These are phyloP conservation scores for Pseudogymnoascus sp. DNA, from an alignment of 2,329 filamentous ascomycete species.

Conservation along the genomic window DNA sequence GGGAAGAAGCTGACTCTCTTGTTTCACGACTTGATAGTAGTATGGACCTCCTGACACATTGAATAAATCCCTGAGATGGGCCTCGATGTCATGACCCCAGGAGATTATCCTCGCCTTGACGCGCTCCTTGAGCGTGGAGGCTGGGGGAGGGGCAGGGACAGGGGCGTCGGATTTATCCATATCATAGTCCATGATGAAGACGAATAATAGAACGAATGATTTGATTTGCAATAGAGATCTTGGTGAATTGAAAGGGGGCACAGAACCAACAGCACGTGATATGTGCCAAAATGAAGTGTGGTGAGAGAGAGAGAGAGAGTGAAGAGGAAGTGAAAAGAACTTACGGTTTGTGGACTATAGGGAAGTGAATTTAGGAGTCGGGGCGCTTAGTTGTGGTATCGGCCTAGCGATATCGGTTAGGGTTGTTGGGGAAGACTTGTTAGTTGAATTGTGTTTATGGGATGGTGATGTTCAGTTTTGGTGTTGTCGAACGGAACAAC, in stretches of 20 bases:
- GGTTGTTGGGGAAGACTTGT: not conserved
- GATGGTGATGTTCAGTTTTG: not conserved
- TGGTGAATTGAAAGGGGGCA: not conserved
- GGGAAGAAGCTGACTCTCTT: not conserved
- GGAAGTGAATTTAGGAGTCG: not conserved
- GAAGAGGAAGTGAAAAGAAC: not conserved
- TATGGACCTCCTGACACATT: not conserved
- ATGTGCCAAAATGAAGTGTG: not conserved
- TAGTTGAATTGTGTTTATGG: not conserved
- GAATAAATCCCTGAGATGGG: not conserved
- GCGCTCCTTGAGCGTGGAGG: not conserved
- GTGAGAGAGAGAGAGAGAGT: not conserved
- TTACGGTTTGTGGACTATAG: not conserved
- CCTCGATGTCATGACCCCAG: not conserved
- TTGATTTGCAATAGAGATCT: not conserved
- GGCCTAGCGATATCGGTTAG: not conserved
- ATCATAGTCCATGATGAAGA: not conserved
- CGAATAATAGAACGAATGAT: not conserved
- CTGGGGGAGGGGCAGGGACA: not conserved
- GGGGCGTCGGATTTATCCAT: not conserved
- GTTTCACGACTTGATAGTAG: not conserved
- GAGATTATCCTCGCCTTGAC: not conserved
- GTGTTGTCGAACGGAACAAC: constrained; percentile 2
- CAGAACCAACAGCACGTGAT: not conserved
- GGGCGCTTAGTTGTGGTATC: not conserved